Percentiles rank a stretch among this genome's conserved stretches.
These are phyloP conservation scores for Picochlorum sp. DNA, from an alignment of 139 green algal genomes.

Conservation along the genomic window DNA sequence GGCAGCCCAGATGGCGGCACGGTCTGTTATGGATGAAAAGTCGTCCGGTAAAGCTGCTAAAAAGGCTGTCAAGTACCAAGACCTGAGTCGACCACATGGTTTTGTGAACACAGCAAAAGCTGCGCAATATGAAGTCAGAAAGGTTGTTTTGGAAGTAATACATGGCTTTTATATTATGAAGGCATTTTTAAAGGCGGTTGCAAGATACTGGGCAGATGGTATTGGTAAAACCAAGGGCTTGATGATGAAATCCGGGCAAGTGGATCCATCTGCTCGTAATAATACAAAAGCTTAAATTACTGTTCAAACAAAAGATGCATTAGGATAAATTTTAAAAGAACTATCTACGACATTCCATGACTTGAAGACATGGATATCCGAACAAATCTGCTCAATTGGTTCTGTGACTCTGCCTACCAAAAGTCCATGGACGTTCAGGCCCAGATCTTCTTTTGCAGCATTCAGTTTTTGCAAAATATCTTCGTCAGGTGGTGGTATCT, in stretches of 20 bases:
- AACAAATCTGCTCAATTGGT: conserved; percentile 69
- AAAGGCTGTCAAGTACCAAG: background rate
- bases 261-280: background rate
- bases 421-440: conserved; percentile 80
- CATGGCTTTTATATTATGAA: background rate
- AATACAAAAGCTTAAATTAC: background rate
- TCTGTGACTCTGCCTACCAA: conserved; percentile 61
- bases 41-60: background rate
- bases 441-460: conserved; percentile 39
- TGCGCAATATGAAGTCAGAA: background rate
- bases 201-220: background rate
- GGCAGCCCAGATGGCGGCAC: background rate
- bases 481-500: conserved; percentile 63
- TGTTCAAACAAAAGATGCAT: background rate
- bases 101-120: background rate
- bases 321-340: background rate
- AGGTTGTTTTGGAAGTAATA: background rate
- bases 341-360: conserved; percentile 63
- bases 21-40: conserved; percentile 6
- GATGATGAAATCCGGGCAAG: background rate
- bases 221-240: background rate
- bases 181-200: background rate
- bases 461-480: conserved; percentile 37
- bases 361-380: conserved; percentile 79
- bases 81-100: conserved; percentile 11